Conservation (phyloP, 2,329 filamentous ascomycete species). For the Phialophora chinensis region DNA sequence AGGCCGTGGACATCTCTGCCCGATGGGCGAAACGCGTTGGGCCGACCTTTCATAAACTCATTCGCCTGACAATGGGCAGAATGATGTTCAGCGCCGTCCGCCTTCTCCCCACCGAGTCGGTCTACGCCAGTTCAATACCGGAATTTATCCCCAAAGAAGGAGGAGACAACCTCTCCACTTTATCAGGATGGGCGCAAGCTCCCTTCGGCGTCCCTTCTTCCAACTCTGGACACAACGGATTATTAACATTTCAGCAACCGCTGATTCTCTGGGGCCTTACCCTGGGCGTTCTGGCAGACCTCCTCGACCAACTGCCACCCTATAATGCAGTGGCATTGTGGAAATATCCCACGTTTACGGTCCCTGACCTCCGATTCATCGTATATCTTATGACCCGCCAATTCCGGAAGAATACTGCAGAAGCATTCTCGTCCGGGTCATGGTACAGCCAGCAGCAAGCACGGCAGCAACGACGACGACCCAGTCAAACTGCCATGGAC, state of each 20-base stretch:
- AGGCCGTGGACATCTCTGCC: constrained; percentile 68
- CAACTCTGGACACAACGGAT: constrained; percentile 28
- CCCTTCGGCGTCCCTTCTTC: constrained; percentile 35
- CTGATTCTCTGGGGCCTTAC: constrained; percentile 73
- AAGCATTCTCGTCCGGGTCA: constrained; percentile 44
- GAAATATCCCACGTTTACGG: constrained; percentile 72
- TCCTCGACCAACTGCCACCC: constrained; percentile 70
- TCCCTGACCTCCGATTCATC: constrained; percentile 64
- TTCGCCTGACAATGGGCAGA: constrained; percentile 64
- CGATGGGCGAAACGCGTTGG: constrained; percentile 64
- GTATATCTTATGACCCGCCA: constrained; percentile 66
- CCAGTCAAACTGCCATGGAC: constrained; percentile 46
- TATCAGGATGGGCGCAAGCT: constrained; percentile 37
- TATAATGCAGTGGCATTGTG: constrained; percentile 66
- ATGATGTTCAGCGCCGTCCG: constrained; percentile 72
- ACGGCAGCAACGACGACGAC: constrained; percentile 26
- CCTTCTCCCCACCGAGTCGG: constrained; percentile 66
- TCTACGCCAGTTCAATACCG: constrained; percentile 61
- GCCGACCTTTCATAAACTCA: constrained; percentile 59
- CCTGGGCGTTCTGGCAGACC: constrained; percentile 69
- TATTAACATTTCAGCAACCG: constrained; percentile 48
- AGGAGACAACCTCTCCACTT: constrained; percentile 35
- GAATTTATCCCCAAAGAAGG: constrained; percentile 54
- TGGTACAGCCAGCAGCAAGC: constrained; percentile 40
- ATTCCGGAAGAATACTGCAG: constrained; percentile 60